A percentile compares a stretch with the other conserved stretches of the same genome.
Conservation (phyloP, 1,284 basidiomycete species). For the Mycena citricolor region DNA sequence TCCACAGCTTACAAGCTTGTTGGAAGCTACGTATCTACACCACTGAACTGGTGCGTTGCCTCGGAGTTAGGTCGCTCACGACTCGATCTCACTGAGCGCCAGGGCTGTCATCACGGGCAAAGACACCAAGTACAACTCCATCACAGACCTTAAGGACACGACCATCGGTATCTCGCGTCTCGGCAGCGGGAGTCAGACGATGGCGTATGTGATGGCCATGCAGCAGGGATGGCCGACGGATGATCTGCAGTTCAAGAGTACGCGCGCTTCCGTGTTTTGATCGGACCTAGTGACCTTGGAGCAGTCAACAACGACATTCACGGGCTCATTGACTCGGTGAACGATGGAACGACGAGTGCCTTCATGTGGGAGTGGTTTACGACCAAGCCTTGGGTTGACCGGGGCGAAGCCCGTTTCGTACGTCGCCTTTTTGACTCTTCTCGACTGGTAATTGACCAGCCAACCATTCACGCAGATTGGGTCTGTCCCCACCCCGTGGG, state of each 20-base stretch:
- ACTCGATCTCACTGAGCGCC: not conserved
- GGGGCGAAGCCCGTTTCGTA: conserved; percentile 82
- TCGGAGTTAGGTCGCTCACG: too few species aligned
- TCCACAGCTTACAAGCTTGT: conserved; percentile 87
- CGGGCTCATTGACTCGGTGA: conserved; percentile 88
- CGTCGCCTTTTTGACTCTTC: conserved; percentile 37
- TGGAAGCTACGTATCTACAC: conserved; percentile 89
- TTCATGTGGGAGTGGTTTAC: conserved; percentile 99
- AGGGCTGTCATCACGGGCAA: conserved; percentile 94
- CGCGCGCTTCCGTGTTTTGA: conserved; percentile 3
- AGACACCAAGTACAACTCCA: conserved; percentile 67
- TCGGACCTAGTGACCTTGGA: not conserved
- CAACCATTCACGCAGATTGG: conserved; percentile 75
- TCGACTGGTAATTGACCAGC: conserved; percentile 19
- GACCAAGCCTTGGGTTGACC: conserved; percentile 89
- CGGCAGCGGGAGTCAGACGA: conserved; percentile 89
- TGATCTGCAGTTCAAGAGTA: conserved; percentile 76
- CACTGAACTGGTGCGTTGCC: conserved; percentile 75
- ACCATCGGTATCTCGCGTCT: conserved; percentile 88
- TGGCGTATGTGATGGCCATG: conserved; percentile 93
- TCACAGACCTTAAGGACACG: conserved; percentile 78
- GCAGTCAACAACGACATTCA: conserved; percentile 88
- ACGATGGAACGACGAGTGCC: conserved; percentile 77
- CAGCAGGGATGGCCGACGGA: conserved; percentile 81
- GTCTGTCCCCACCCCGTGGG: conserved; percentile 91